Base-by-base conservation (phyloP, 2,329 filamentous ascomycete species). In the Teratosphaeria pseudoeucalypti region DNA sequence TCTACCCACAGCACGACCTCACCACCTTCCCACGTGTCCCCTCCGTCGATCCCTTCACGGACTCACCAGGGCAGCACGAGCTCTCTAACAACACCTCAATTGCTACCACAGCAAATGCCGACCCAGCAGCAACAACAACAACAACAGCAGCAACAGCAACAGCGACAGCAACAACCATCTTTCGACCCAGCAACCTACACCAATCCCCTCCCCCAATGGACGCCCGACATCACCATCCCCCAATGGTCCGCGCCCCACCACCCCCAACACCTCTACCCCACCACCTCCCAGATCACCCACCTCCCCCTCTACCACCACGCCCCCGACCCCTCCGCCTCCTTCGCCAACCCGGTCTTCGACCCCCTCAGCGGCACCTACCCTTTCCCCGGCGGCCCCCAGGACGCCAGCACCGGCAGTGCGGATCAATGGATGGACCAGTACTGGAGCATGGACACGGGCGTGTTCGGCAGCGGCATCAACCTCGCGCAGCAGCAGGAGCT, bases 401-500 rank as follows among this genome's bases (percentile, higher is more conserved):
- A 66, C 29, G 7, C 34, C 23, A 47, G 32, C 34, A 29, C 6
- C 26, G 55, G 39, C 43, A 2, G 10, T 19, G 26, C 54, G 32
- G 34, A 58, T 3, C 47, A 49, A 32, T 57, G 27, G 39, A 57
- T 57, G 39, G 49, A 11, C n/a, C 43, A 60, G 19, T 59, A 57
- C 54, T 66, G 60, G 60, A 61, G 70, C 55, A 65, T 70, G 60
- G 67, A 70, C 32, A 62, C 64, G 0, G 66, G 66, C 23, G 62
- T 59, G 3, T 73, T 70, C 56, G 71, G 70, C n/a, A 66, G 65
- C 23, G 71, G 71, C 9, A 57, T 74, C 47, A 71, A 63, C 3
- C 65, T 70, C 34, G 63, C 64, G 47, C 72, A 74, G 59, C 72
- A 73, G 57, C 65, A 69, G 47, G 72, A 74, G 58, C 63, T 74